These are phyloP conservation scores for Tricholoma bakamatsutake DNA, from an alignment of 768 basidiomycete species.

Conservation along the genomic window DNA sequence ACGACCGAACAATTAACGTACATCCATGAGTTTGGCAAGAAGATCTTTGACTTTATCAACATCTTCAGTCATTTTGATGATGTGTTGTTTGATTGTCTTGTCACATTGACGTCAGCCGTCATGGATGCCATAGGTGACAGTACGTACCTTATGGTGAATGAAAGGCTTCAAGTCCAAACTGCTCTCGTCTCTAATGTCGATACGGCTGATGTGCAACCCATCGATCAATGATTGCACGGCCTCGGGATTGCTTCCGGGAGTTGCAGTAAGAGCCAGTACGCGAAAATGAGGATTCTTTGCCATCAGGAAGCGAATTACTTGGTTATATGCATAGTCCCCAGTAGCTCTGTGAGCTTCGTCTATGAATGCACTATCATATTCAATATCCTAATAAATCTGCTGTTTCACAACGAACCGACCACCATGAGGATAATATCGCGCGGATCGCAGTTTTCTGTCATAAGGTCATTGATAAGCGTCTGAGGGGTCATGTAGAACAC, in stretches of 20 bases:
- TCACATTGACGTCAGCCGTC: neutral
- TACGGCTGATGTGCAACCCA: slow-evolving; percentile 87
- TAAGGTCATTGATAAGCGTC: slow-evolving; percentile 85
- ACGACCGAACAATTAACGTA: slow-evolving; percentile 25
- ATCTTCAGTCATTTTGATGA: slow-evolving; percentile 67
- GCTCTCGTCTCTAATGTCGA: slow-evolving; percentile 90
- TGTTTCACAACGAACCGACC: slow-evolving; percentile 49
- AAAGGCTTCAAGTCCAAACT: slow-evolving; percentile 84
- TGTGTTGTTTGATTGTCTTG: slow-evolving; percentile 71
- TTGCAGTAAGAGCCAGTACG: slow-evolving; percentile 90
- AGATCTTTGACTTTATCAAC: slow-evolving; percentile 62
- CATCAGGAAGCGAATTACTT: slow-evolving; percentile 85
- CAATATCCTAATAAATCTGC: neutral
- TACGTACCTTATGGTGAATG: slow-evolving; percentile 75
- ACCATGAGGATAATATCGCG: slow-evolving; percentile 82
- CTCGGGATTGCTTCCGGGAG: slow-evolving; percentile 81
- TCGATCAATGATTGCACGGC: slow-evolving; percentile 91
- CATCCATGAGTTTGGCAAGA: slow-evolving; percentile 70
- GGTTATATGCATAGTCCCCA: slow-evolving; percentile 90
- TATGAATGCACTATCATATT: slow-evolving; percentile 21
- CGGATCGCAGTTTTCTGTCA: slow-evolving; percentile 66
- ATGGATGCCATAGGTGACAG: neutral
- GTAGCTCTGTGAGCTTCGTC: slow-evolving; percentile 96
- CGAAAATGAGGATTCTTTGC: slow-evolving; percentile 93
- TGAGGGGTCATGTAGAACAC: slow-evolving; percentile 97